Percentiles rank a stretch among this genome's conserved stretches.
These are phyloP conservation scores for Penicillium italicum DNA, from an alignment of 2,329 filamentous ascomycete species.

Conservation along the genomic window DNA sequence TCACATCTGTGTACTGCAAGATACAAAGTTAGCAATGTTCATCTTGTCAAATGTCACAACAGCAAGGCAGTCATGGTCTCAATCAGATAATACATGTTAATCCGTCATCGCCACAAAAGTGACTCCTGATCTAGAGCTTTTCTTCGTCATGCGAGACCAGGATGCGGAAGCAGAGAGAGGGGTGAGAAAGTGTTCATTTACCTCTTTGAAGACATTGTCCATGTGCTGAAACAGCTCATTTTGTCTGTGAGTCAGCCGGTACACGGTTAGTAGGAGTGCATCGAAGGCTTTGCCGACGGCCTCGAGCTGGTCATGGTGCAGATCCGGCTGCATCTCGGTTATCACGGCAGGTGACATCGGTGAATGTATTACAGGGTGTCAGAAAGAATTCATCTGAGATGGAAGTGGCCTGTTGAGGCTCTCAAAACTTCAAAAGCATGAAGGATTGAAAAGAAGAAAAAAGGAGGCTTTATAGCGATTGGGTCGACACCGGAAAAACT, in stretches of 20 bases:
- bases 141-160: slow-evolving; percentile 48
- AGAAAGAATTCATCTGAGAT: slow-evolving; percentile 19
- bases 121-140: slow-evolving; percentile 82
- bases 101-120: slow-evolving; percentile 61
- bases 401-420: slow-evolving; percentile 27
- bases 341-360: slow-evolving; percentile 32
- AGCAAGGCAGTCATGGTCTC: slow-evolving; percentile 32
- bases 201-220: slow-evolving; percentile 41
- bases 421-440: slow-evolving; percentile 20
- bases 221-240: slow-evolving; percentile 37
- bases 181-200: slow-evolving; percentile 25
- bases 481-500: slow-evolving; percentile 20
- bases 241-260: slow-evolving; percentile 40
- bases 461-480: slow-evolving; percentile 20
- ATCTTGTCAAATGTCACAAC: slow-evolving; percentile 13
- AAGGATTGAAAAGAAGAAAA: slow-evolving; percentile 12
- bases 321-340: slow-evolving; percentile 31
- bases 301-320: slow-evolving; percentile 31
- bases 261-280: slow-evolving; percentile 41
- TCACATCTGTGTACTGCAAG: slow-evolving; percentile 20
- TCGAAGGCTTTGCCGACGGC: slow-evolving; percentile 41
- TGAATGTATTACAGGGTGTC: slow-evolving; percentile 22
- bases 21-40: slow-evolving; percentile 28
- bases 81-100: slow-evolving; percentile 55
- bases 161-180: not conserved